Base-by-base conservation (phyloP, 192 early-diverging fungal species). In the Entomortierella parvispora region DNA sequence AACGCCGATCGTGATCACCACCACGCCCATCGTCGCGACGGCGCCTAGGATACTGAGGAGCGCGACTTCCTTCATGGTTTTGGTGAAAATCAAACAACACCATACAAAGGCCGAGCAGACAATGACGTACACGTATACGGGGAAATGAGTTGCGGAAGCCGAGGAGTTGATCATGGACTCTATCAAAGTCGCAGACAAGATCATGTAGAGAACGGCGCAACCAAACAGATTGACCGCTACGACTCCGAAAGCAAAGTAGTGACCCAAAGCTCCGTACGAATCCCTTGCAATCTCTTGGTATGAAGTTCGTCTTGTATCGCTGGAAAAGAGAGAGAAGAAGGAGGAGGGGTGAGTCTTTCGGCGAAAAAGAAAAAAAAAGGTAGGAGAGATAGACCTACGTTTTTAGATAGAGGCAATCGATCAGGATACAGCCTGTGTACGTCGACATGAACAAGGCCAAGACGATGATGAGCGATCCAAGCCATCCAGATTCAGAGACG, bases 61-160 rank as follows among this genome's bases (percentile, higher is more conserved):
- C 10, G 90, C 91, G 8, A 93, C 86, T 79, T 95, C 93, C 44
- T 90, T 90, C 86, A 95, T 89, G 9, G 87, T 83, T 75, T 92
- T 93, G 23, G 92, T 84, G 15, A 80, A 71, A 14, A 93, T 82
- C 51, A 93, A 86, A 1, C 92, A 92, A 4, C 89, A 58, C 80
- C 86, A 84, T 22, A 93, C 86, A 26, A 89, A 60, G 9, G 82
- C 26, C 23, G 87, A 62, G n/a, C 86, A 86, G 17, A 79, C 74
- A 9, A 89, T 68, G 23, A 89, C 81, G 87, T 90, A 93, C 45
- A 83, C 58, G 46, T 84, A 81, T 15, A 81, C 52, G 4, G 81
- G 67, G 17, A 82, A 32, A 33, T 68, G 52, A n/a, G 89, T 49
- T 8, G 63, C 47, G 6, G 81, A 84, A 46, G 37, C 37, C 80